Evolutionary conservation across 2,329 filamentous ascomycete species (phyloP).

Genomic region (Penicillium occitanis): DNA sequence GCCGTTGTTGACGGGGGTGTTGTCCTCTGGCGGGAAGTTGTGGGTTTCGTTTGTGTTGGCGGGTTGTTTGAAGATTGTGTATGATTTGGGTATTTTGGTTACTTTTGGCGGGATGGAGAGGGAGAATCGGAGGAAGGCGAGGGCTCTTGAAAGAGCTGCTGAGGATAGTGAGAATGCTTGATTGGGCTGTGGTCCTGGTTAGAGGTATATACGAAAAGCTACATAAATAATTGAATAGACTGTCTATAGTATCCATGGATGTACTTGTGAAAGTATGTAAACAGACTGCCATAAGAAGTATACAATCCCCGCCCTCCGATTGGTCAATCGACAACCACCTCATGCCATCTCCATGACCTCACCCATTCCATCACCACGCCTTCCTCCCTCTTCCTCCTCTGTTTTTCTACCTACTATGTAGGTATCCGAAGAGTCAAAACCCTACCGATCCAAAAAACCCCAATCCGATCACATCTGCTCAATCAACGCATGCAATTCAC

Average conservation of each 20-base stretch:
- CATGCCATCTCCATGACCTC: constrained; percentile 5
- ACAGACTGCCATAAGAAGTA: neutral
- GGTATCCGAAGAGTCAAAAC: neutral
- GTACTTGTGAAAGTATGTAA: neutral
- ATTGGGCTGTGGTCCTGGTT: neutral
- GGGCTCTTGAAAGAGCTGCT: neutral
- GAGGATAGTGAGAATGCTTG: neutral
- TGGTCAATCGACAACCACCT: neutral
- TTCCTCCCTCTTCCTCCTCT: neutral
- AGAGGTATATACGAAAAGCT: too few species aligned
- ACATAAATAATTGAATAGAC: neutral
- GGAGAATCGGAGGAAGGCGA: constrained; percentile 11
- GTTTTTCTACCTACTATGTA: neutral
- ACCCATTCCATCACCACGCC: neutral
- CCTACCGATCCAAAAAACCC: neutral
- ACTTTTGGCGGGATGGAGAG: constrained; percentile 45
- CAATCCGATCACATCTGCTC: neutral
- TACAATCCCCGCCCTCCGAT: neutral
- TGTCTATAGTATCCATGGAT: neutral
- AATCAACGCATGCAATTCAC: neutral
- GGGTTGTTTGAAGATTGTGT: constrained; percentile 60
- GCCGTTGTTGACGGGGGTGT: constrained; percentile 62
- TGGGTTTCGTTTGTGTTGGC: constrained; percentile 65
- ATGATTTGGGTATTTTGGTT: constrained; percentile 59
- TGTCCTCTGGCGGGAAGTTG: constrained; percentile 58